phyloP scores from a whole-genome alignment of 2,329 filamentous ascomycete species.

The Dothidotthia symphoricarpi region DNA sequence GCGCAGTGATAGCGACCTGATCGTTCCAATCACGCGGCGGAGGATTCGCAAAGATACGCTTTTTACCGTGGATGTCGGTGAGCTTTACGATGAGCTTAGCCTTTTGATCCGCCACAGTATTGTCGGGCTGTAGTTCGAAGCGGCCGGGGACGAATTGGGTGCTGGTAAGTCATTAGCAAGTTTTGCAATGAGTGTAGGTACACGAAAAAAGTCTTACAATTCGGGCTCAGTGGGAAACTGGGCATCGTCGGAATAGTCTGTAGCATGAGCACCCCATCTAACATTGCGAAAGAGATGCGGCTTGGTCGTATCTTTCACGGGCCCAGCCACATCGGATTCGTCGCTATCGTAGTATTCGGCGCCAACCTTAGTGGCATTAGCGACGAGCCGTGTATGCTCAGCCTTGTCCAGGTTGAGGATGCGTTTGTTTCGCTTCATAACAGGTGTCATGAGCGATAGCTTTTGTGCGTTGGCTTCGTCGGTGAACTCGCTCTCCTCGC shows the following conservation, averaged over 20 bases:
- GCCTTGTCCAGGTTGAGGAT: conserved; percentile 20
- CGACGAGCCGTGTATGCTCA: conserved; percentile 20
- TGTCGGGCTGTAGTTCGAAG: conserved; percentile 24
- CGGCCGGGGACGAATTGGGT: conserved; percentile 30
- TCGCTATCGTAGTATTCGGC: conserved; percentile 30
- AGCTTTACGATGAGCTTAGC: conserved; percentile 28
- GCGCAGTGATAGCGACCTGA: conserved; percentile 25
- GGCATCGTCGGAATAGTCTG: conserved; percentile 8
- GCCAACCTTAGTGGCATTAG: conserved; percentile 17
- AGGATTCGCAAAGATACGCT: conserved; percentile 27
- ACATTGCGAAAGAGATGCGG: conserved; percentile 29
- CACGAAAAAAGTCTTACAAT: conserved; percentile 7
- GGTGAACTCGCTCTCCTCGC: conserved; percentile 1
- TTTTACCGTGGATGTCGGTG: conserved; percentile 18
- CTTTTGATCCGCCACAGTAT: conserved; percentile 27
- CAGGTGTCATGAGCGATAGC: conserved; percentile 10
- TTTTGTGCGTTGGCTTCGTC: conserved; percentile 1
- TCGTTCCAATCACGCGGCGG: conserved; percentile 29
- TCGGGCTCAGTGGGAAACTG: conserved; percentile 17
- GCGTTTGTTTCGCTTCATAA: conserved; percentile 22
- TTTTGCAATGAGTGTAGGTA: not conserved
- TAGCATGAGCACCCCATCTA: conserved; percentile 20
- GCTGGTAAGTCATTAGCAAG: conserved; percentile 2
- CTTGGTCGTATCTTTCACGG: conserved; percentile 17
- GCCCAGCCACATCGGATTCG: conserved; percentile 14